Base-by-base conservation (phyloP, 1,284 basidiomycete genomes). In the Golubevia sp. region DNA sequence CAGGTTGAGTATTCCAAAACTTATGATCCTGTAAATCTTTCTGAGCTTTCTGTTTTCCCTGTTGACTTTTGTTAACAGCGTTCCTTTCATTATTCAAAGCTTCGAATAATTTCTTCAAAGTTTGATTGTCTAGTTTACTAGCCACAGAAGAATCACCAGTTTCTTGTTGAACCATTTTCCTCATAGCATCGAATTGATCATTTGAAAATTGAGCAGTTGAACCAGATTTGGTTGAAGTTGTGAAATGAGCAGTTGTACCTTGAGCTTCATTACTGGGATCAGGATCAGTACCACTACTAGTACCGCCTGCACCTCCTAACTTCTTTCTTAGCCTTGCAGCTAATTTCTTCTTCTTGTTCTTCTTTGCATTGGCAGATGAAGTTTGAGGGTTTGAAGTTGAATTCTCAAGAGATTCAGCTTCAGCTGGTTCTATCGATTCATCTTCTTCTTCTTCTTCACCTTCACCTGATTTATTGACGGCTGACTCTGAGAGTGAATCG, bases 1-100 rank as follows among this genome's bases (percentile, higher is more conserved):
- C 50, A 11, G 50, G 50, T 26, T 82, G 80, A 18, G 80, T 82
- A 66, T 79, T 82, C 80, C 80, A 83, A 49, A 82, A 83, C 64
- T 82, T 80, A 66, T 83, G 77, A 51, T 83, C 79, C 0, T 69
- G 71, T 4, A 79, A 68, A 25, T 62, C 55, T 53, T 79, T 79
- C 6, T 65, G 55, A 21, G 62, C 58, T 58, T 75, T 76, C 26
- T 64, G 62, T 52, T 75, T 75, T n/a, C 59, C 56, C 15, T 76
- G 73, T 48, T 79, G 76, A 34, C 66, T 67, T 27, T 71, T 69
- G 30, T 77, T 59, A 58, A 73, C 64, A 3, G 69, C 65, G n/a
- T 74, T 67, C 15, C 68, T 58, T 49, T 79, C 76, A 18, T 75
- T 54, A 51, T 75, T 76, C 67, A 79, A 67, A 59, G 71, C 66